Base-by-base conservation (phyloP, 805 yeast genomes). In the Pichia sporocuriosa region DNA sequence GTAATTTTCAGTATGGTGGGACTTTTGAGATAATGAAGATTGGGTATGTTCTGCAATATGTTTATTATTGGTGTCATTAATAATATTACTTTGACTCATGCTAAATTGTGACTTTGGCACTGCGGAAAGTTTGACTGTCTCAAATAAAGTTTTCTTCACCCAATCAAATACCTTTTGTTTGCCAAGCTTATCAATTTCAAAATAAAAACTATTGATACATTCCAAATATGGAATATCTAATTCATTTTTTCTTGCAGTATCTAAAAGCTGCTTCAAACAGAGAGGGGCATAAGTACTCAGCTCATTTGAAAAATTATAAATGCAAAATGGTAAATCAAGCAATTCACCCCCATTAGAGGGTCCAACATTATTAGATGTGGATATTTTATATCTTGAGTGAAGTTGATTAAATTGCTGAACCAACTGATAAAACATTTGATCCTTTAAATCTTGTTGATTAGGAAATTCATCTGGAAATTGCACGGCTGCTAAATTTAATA, bases 401-500 rank as follows among this genome's bases (percentile, higher is more conserved):
- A 27, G 11, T 37, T 52, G 53, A 35, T 56, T 57, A 42, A 45
- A 53, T 10, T 57, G 54, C 19, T 51, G 43, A 4, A 54, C 29
- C 37, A 51, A 39, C 36, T 37, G 41, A 7, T 50, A 51, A 20
- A 58, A 51, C 7, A 49, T 29, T 2, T 36, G 25, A n/a, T 51
- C 47, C 3, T 36, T 12, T 1, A 27, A 13, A 25, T 59, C 57
- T 2, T 31, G n/a, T 6, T 52, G 47, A 9, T 45, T 43, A 1
- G 65, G 63, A 25, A 59, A 42, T 39, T 58, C 63, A 4, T 46
- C 37, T 12, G 53, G 51, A 11, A 63, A 62, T 4, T 48, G 37
- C 24, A 27, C 25, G 40, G 48, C 47, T 5, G 59, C 60, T 2
- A 60, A 19, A 1, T 19, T 21, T 9, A 59, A 27, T 2, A 58